A percentile compares a stretch with the other conserved stretches of the same genome.
These are phyloP conservation scores for Yamadazyma epiphylla DNA, from an alignment of 1,139 yeast species.

Conservation along the genomic window DNA sequence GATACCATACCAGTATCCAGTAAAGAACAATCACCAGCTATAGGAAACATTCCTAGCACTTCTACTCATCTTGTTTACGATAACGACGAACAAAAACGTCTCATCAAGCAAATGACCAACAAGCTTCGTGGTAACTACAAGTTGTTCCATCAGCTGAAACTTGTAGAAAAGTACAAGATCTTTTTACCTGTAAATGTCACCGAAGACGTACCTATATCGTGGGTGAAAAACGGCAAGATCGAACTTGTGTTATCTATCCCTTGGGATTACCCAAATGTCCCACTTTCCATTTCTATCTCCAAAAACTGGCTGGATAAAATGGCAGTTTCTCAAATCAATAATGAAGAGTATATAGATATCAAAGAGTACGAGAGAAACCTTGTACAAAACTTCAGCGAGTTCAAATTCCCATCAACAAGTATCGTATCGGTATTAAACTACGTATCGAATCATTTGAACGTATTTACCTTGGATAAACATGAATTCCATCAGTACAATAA, in stretches of 20 bases:
- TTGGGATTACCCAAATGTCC: slow-evolving; percentile 16
- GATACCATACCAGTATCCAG: too few relatives aligned
- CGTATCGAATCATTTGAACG: slow-evolving; percentile 24
- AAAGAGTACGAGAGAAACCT: slow-evolving; percentile 21
- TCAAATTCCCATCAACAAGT: slow-evolving; percentile 13
- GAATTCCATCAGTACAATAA: slow-evolving; percentile 12
- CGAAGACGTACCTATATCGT: slow-evolving; percentile 16
- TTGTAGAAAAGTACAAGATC: slow-evolving; percentile 19
- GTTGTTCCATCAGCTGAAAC: slow-evolving; percentile 23
- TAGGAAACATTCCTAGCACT: neutral
- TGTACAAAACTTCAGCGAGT: slow-evolving; percentile 16
- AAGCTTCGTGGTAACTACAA: slow-evolving; percentile 21
- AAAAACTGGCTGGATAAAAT: slow-evolving; percentile 21
- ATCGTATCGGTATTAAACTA: slow-evolving; percentile 26
- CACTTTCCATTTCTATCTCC: slow-evolving; percentile 17
- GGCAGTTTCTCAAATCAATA: too few relatives aligned
- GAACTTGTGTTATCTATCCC: slow-evolving; percentile 22
- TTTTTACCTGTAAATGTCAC: slow-evolving; percentile 15
- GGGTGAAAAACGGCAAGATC: slow-evolving; percentile 16
- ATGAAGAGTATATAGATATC: slow-evolving; percentile 14
- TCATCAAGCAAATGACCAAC: slow-evolving; percentile 19
- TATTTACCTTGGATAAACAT: slow-evolving; percentile 16
- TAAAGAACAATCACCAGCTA: neutral
- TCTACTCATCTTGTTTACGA: neutral
- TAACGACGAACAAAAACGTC: slow-evolving; percentile 13